Evolutionary conservation across 257 asterid genomes (phyloP), one percentile per base, ranked within the genome.

Genomic region (Nicotiana paniculata): DNA sequence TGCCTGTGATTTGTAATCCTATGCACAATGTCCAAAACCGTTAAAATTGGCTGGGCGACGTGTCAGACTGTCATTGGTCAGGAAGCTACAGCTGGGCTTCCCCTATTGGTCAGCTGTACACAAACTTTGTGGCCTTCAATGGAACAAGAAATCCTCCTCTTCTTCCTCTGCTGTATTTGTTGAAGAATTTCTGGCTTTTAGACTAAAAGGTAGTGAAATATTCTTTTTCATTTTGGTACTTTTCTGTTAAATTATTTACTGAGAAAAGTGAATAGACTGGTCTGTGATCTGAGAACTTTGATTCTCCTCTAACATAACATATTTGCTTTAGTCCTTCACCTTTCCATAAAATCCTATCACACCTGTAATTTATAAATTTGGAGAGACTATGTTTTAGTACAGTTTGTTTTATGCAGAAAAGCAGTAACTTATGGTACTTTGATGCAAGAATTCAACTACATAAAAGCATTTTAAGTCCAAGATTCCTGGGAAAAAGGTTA

Each of bases 301-400:
- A 95, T 61, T 93, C 99, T 0, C 96, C 96, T 48, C 99, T 90
- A 24, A 18, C 88, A 28, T 95, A 95, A 62, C 87, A 91, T 84
- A 88, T 46, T 82, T 95, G 99, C 77, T 93, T 88, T 16, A 95
- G 81, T 30, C 97, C 99, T 82, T 93, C 88, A 0, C 99, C 99
- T 90, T 87, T 95, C 99, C 97, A 95, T 62, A 95, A 84, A 37
- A 95, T 95, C 51, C 98, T 86, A 91, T 93, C 98, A 84, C 98
- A 93, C 98, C 98, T 93, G 88, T 51, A 69, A 80, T 79, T 54
- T 53, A 8, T n/a, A 55, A 16, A 10, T 43, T 43, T 9, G 4
- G 24, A 17, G 12, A 55, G 24, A 39, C 39, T 59, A 18, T 37
- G 43, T 32, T 13, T 18, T 30, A 74, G 62, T 24, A 74, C 26